Conservation (phyloP, 768 basidiomycete genomes). For the Lyophyllum shimeji region DNA sequence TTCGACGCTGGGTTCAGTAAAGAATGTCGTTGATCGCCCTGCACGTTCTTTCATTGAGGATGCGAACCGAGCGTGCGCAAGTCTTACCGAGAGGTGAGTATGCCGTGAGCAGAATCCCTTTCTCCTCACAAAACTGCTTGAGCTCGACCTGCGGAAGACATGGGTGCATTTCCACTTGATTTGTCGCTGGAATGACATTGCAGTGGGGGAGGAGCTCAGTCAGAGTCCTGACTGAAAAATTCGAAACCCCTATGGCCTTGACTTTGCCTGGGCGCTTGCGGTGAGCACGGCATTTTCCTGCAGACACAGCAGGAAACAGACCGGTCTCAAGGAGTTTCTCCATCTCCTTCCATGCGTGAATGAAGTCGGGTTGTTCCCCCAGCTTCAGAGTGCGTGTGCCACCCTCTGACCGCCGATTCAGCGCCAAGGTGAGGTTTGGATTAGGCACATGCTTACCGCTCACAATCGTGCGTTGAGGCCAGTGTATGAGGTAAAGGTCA, state of each 20-base stretch:
- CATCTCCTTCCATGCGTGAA: conserved; percentile 30
- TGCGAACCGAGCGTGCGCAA: not conserved
- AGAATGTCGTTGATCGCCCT: conserved; percentile 26
- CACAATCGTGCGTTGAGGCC: conserved; percentile 9
- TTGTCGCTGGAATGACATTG: conserved; percentile 48
- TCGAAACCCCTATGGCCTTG: conserved; percentile 55
- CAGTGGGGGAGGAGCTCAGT: conserved; percentile 40
- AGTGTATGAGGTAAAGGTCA: conserved; percentile 33
- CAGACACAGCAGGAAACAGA: conserved; percentile 6
- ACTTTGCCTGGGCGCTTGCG: conserved; percentile 34
- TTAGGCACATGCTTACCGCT: not conserved
- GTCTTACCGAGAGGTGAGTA: conserved; percentile 43
- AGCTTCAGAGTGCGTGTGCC: conserved; percentile 5
- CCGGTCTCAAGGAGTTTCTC: conserved; percentile 28
- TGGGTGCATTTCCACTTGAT: conserved; percentile 61
- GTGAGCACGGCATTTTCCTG: not conserved
- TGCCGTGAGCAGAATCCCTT: conserved; percentile 50
- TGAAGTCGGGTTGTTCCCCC: conserved; percentile 26
- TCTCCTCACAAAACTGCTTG: conserved; percentile 44
- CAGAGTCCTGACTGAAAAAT: conserved; percentile 50
- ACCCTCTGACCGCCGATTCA: not conserved
- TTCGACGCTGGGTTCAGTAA: conserved; percentile 31
- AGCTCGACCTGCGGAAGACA: conserved; percentile 53
- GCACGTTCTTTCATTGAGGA: not conserved
- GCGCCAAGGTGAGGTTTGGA: not conserved